These are phyloP conservation scores for Pyrenophora tritici-repentis DNA, from an alignment of 2,329 filamentous ascomycete genomes.

Conservation along the genomic window DNA sequence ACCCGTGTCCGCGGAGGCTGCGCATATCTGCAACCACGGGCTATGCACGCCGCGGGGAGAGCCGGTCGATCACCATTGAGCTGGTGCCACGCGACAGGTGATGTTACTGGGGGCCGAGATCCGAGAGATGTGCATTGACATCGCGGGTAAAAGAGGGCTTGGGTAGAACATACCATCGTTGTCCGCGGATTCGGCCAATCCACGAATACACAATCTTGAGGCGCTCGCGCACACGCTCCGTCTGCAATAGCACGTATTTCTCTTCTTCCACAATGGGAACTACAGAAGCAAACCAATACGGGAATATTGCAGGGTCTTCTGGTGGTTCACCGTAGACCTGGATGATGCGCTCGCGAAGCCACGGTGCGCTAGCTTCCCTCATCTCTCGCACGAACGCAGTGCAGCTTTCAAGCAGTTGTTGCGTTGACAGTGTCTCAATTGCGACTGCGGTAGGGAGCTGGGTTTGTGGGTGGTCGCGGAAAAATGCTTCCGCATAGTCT, in stretches of 20 bases:
- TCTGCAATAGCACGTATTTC: constrained; percentile 76
- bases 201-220: constrained; percentile 82
- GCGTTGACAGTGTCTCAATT: constrained; percentile 68
- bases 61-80: constrained; percentile 17
- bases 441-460: constrained; percentile 37
- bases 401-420: constrained; percentile 68
- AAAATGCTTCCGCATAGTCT: constrained; percentile 41
- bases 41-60: constrained; percentile 5
- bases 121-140: constrained; percentile 2
- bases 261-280: constrained; percentile 77
- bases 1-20: constrained; percentile 4
- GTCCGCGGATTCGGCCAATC: constrained; percentile 73
- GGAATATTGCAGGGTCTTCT: constrained; percentile 74
- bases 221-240: constrained; percentile 76
- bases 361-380: constrained; percentile 69
- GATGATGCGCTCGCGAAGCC: constrained; percentile 74
- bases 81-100: constrained; percentile 1
- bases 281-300: constrained; percentile 89
- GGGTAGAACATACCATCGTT: constrained; percentile 66
- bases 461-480: constrained; percentile 40
- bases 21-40: constrained; percentile 1
- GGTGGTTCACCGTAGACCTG: constrained; percentile 78
- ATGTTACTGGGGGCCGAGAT: constrained; percentile 5
- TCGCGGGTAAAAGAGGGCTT: neutral
- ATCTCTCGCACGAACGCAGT: constrained; percentile 72